A percentile compares a stretch with the other conserved stretches of the same genome.
Conservation (phyloP, 1,139 yeast genomes). For the Taphrina wiesneri region DNA sequence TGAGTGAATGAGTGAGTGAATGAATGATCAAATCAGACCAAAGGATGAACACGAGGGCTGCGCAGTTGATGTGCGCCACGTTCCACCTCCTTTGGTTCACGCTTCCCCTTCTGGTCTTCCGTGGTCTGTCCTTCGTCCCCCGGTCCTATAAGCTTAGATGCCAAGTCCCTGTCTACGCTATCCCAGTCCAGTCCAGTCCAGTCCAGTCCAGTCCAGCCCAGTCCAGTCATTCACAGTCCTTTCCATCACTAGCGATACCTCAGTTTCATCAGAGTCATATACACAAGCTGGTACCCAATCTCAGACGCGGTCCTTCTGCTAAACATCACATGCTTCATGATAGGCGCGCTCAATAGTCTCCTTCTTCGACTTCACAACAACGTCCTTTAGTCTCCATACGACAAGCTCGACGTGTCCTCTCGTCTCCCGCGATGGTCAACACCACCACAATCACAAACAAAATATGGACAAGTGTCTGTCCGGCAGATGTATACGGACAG, state of each 20-base stretch:
- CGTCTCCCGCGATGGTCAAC: background rate
- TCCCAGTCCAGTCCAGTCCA: too few relatives aligned
- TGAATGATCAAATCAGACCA: background rate
- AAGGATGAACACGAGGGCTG: background rate
- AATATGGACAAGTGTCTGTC: constrained; percentile 20
- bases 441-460: constrained; percentile 3
- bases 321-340: background rate
- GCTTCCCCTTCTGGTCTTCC: background rate
- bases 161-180: too few relatives aligned
- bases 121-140: background rate
- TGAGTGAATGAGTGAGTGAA: background rate
- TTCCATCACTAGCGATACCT: too few relatives aligned
- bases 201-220: too few relatives aligned
- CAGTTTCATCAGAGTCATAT: background rate
- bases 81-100: background rate
- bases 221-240: too few relatives aligned
- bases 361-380: background rate
- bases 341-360: background rate
- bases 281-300: too few relatives aligned
- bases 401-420: too few relatives aligned
- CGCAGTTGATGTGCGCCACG: background rate
- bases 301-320: background rate
- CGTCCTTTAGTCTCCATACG: background rate
- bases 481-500: background rate
- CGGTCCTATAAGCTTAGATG: too few relatives aligned